Base-by-base conservation (phyloP, 2,329 filamentous ascomycete genomes). In the Botryosphaeria dothidea region DNA sequence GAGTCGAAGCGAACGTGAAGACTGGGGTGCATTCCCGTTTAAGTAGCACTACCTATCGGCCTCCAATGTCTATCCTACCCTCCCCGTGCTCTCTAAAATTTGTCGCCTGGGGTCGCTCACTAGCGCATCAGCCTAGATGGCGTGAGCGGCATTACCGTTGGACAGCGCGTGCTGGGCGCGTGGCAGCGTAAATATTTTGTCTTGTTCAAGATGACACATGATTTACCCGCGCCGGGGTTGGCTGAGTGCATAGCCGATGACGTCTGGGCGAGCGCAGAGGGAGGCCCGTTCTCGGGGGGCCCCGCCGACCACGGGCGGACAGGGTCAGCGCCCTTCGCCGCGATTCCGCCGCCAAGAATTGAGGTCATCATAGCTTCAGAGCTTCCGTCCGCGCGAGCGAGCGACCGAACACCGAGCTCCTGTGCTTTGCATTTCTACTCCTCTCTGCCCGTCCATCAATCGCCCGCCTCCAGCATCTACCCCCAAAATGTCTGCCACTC, bases 401-500 rank as follows among this genome's bases (percentile, higher is more conserved):
- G 27, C 49, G 23, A 11, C 19, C 21, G 11, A 15, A 23, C 31
- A 34, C 31, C 31, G 31, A 34, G 31, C 7, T 6, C 31, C 31
- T 34, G 7, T 34, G 31, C 31, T 34, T n/a, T 34, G 31, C 31
- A 34, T 21, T 29, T 43, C 38, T 43, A n/a, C 15, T 36, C 48
- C 17, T 27, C 31, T 25, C 27, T 23, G 8, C 52, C 15, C 3
- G 23, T 29, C 41, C 46, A 31, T 51, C 58, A 6, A 54, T 25
- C 27, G 17, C 13, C n/a, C 34, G 34, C 43, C 29, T 8, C 48
- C 17, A 13, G 3, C 25, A 23, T 21, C 25, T 8, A 13, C 43
- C 29, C 8, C 67, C 73, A 84, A 25, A 74, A 96, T 96, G 92
- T 88, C 92, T 75, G 83, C 90, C 65, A 84, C 90, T 68, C 85